phyloP scores from a whole-genome alignment of 495 filamentous ascomycete genomes.

The Aspergillus haitiensis region DNA sequence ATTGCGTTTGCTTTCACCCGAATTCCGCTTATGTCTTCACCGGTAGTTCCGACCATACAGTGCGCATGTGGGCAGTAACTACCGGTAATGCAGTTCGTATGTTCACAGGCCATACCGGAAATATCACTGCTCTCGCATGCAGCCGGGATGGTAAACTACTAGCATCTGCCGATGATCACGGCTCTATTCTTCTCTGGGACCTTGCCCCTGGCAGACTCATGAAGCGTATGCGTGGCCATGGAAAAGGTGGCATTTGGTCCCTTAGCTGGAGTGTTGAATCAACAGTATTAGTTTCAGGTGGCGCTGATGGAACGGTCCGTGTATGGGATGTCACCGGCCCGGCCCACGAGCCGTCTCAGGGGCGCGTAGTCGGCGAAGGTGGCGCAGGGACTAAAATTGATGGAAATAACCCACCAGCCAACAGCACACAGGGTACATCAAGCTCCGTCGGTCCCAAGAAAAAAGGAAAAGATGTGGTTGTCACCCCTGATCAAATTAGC shows the following conservation, averaged over 20 bases:
- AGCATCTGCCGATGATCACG: slow-evolving; percentile 81
- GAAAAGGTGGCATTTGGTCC: slow-evolving; percentile 90
- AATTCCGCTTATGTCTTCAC: slow-evolving; percentile 93
- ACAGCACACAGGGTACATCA: slow-evolving; percentile 33
- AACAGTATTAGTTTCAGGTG: slow-evolving; percentile 81
- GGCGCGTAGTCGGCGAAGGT: slow-evolving; percentile 59
- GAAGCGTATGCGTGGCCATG: slow-evolving; percentile 92
- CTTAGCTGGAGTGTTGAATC: slow-evolving; percentile 89
- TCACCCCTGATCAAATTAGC: slow-evolving; percentile 88
- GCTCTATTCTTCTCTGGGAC: slow-evolving; percentile 91
- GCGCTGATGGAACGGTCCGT: slow-evolving; percentile 88
- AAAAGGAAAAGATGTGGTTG: slow-evolving; percentile 84
- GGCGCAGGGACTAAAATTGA: slow-evolving; percentile 56
- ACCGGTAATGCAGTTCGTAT: slow-evolving; percentile 83
- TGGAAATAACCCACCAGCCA: slow-evolving; percentile 36
- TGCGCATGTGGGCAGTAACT: slow-evolving; percentile 94
- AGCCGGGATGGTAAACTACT: slow-evolving; percentile 83
- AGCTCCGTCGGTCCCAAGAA: slow-evolving; percentile 61
- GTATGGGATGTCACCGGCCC: slow-evolving; percentile 85
- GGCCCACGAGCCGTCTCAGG: slow-evolving; percentile 53
- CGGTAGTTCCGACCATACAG: slow-evolving; percentile 81
- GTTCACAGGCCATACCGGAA: slow-evolving; percentile 87
- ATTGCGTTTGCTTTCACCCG: slow-evolving; percentile 83
- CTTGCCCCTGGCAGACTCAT: slow-evolving; percentile 75
- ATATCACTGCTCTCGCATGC: slow-evolving; percentile 78